phyloP scores from a whole-genome alignment of 208 protist genomes.

The Trypanosoma boissoni region DNA sequence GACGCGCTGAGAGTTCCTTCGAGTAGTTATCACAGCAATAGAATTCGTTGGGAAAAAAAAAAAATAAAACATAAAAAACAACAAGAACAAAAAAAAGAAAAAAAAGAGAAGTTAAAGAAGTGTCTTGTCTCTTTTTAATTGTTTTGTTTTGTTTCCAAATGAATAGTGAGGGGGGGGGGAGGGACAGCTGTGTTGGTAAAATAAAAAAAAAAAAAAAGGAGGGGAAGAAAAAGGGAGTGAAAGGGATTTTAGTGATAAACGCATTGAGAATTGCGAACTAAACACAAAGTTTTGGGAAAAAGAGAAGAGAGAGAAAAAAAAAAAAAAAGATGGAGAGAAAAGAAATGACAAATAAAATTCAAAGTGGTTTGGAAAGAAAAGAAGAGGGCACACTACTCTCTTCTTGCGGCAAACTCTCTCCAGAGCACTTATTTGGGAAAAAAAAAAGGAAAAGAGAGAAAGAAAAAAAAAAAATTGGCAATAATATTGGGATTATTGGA shows the following conservation, averaged over 20 bases:
- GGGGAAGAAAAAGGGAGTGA: not conserved
- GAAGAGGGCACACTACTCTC: too few species aligned
- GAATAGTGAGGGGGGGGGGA: constrained; percentile 12
- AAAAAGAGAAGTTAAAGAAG: not conserved
- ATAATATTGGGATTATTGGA: not conserved
- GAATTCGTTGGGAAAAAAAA: not conserved
- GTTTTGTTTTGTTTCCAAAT: constrained; percentile 14
- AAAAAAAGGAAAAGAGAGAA: not conserved
- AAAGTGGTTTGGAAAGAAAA: not conserved
- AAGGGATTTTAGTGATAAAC: too few species aligned
- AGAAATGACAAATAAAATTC: not conserved
- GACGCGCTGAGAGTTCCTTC: too few species aligned
- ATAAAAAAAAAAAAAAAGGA: constrained; percentile 19
- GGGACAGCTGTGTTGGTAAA: constrained; percentile 19
- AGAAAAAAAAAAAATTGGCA: not conserved
- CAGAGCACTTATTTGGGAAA: too few species aligned
- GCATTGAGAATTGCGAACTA: too few species aligned
- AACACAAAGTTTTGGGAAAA: too few species aligned
- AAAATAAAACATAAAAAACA: constrained; percentile 2
- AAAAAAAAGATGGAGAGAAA: constrained; percentile 6
- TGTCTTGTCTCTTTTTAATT: constrained; percentile 5
- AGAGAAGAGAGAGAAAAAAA: constrained; percentile 9
- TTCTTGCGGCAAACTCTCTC: too few species aligned
- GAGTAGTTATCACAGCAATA: too few species aligned
- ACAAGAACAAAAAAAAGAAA: constrained; percentile 2